Evolutionary conservation across 805 yeast genomes (phyloP).

Genomic region (Hanseniaspora meyeri): DNA sequence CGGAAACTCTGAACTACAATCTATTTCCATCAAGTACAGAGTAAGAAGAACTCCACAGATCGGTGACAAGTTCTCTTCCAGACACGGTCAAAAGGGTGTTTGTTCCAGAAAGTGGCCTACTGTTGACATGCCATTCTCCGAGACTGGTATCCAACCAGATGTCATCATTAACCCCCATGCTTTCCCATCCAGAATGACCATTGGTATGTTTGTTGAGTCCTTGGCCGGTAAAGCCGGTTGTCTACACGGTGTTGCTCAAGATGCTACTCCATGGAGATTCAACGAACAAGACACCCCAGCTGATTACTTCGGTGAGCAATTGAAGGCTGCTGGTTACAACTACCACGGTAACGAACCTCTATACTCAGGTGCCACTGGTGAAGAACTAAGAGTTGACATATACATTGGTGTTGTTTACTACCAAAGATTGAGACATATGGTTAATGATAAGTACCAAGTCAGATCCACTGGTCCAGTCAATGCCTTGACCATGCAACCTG

Average conservation of each 20-base stretch:
- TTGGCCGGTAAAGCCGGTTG: constrained; percentile 99
- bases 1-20: constrained; percentile 52
- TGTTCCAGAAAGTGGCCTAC: constrained; percentile 98
- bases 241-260: constrained; percentile 92
- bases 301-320: constrained; percentile 91
- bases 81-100: constrained; percentile 98
- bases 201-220: constrained; percentile 98
- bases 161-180: constrained; percentile 97
- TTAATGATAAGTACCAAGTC: constrained; percentile 97
- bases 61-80: constrained; percentile 94
- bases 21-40: constrained; percentile 76
- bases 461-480: constrained; percentile 98
- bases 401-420: constrained; percentile 95
- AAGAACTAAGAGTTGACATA: constrained; percentile 89
- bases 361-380: constrained; percentile 98
- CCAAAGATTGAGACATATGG: constrained; percentile 98
- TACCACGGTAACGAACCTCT: constrained; percentile 98
- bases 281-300: constrained; percentile 90
- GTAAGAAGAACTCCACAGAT: constrained; percentile 84
- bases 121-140: constrained; percentile 92
- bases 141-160: constrained; percentile 93
- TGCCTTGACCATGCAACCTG: constrained; percentile 96
- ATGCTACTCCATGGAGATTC: constrained; percentile 92
- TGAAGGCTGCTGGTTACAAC: constrained; percentile 77
- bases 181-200: constrained; percentile 99